A percentile compares a stretch with the other conserved stretches of the same genome.
phyloP scores from a whole-genome alignment of 148 eudicot genomes.

The Amaranthus palmeri region DNA sequence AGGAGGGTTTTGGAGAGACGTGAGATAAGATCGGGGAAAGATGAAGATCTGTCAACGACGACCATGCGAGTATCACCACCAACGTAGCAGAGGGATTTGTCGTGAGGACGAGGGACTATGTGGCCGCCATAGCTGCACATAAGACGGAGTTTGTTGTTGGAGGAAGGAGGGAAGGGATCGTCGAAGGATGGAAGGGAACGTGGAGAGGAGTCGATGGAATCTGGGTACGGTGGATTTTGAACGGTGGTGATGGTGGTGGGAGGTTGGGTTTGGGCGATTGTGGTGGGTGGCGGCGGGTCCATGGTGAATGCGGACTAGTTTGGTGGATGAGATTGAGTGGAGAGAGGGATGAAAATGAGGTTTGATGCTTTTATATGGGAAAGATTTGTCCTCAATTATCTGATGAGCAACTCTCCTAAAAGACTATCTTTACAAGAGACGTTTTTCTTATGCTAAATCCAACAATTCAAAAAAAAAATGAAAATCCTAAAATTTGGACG shows the following conservation, averaged over 20 bases:
- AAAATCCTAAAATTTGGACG: no score
- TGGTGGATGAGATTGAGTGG: no score
- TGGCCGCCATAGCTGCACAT: constrained; percentile 92
- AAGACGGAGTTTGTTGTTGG: constrained; percentile 50
- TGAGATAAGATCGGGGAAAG: constrained; percentile 37
- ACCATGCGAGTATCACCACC: constrained; percentile 91
- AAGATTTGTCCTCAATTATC: no score
- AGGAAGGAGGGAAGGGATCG: constrained; percentile 16
- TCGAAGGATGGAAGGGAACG: constrained; percentile 52
- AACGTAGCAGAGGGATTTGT: constrained; percentile 73
- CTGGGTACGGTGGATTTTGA: constrained; percentile 23
- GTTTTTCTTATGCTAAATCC: no score
- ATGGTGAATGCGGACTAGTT: constrained; percentile 15
- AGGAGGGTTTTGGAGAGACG: constrained; percentile 58
- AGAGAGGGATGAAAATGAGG: no score
- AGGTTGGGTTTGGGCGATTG: constrained; percentile 17
- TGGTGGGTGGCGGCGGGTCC: constrained; percentile 49
- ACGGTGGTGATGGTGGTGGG: constrained; percentile 18
- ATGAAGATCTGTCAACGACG: constrained; percentile 45
- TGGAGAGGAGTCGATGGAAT: constrained; percentile 61
- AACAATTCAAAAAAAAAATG: no score
- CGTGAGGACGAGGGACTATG: constrained; percentile 83
- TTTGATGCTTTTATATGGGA: no score
- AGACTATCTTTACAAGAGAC: no score
- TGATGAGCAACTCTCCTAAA: no score